phyloP scores from a whole-genome alignment of 352 stramenopile genomes.

The Pythium insidiosum region DNA sequence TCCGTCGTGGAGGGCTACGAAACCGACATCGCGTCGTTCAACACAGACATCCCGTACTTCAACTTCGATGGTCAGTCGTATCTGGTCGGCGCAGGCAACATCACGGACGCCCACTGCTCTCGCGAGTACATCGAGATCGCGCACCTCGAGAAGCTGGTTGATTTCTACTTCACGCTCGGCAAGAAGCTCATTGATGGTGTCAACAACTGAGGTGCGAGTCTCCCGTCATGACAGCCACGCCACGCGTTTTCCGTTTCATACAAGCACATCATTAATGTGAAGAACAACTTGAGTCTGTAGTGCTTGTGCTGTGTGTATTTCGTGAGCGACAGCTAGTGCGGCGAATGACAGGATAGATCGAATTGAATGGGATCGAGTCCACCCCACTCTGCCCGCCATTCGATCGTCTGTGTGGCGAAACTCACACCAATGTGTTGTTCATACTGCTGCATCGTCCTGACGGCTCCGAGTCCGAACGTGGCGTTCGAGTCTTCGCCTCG shows the following conservation, averaged over 20 bases:
- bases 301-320: no score
- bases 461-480: constrained; percentile 20
- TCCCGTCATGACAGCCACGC: no score
- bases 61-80: constrained; percentile 75
- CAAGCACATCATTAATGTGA: no score
- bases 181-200: constrained; percentile 68
- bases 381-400: constrained; percentile 54
- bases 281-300: no score
- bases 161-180: constrained; percentile 64
- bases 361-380: constrained; percentile 53
- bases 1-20: constrained; percentile 81
- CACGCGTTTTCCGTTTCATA: no score
- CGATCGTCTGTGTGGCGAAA: constrained; percentile 26
- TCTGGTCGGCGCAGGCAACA: constrained; percentile 62
- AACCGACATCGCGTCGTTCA: constrained; percentile 81
- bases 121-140: constrained; percentile 69
- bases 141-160: constrained; percentile 46
- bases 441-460: constrained; percentile 36
- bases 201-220: no score
- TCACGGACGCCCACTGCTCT: constrained; percentile 66
- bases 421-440: constrained; percentile 41
- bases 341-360: no score
- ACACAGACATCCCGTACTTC: constrained; percentile 88
- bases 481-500: no score
- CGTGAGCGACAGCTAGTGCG: no score